Conservation (phyloP, 83 land plant genomes). For the Picea abies region DNA sequence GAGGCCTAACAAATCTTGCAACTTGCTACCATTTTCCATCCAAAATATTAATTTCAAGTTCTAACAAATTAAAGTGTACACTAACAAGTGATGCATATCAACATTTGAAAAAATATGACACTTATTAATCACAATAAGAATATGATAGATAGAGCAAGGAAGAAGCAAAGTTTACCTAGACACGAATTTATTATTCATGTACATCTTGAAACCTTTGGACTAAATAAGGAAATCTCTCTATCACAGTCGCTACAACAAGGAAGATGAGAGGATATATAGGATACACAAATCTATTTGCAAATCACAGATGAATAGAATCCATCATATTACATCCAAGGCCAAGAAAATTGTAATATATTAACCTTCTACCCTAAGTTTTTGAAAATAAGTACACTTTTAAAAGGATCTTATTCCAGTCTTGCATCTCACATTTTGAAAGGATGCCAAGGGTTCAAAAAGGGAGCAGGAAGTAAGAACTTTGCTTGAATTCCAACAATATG, state of each 20-base stretch:
- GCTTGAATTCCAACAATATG: too few relatives aligned
- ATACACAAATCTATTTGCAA: conserved; percentile 81
- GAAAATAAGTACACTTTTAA: too few relatives aligned
- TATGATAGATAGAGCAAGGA: neutral
- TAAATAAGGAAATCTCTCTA: conserved; percentile 87
- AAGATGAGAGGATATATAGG: conserved; percentile 95
- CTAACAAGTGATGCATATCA: neutral
- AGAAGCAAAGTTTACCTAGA: neutral
- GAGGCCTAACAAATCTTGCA: conserved; percentile 69
- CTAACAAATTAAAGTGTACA: neutral
- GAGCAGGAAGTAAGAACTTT: too few relatives aligned
- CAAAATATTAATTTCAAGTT: neutral
- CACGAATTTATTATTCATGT: neutral
- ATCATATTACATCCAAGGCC: conserved; percentile 7
- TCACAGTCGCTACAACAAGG: conserved; percentile 89
- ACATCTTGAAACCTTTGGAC: conserved; percentile 46
- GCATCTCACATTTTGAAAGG: too few relatives aligned
- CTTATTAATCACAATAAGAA: neutral
- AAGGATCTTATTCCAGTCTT: too few relatives aligned
- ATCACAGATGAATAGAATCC: neutral
- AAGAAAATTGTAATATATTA: neutral
- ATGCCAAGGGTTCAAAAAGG: too few relatives aligned
- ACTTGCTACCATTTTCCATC: conserved; percentile 41
- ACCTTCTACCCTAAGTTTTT: neutral
- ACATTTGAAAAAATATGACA: neutral